phyloP scores from a whole-genome alignment of 257 asterid species.

The Sherardia arvensis region DNA sequence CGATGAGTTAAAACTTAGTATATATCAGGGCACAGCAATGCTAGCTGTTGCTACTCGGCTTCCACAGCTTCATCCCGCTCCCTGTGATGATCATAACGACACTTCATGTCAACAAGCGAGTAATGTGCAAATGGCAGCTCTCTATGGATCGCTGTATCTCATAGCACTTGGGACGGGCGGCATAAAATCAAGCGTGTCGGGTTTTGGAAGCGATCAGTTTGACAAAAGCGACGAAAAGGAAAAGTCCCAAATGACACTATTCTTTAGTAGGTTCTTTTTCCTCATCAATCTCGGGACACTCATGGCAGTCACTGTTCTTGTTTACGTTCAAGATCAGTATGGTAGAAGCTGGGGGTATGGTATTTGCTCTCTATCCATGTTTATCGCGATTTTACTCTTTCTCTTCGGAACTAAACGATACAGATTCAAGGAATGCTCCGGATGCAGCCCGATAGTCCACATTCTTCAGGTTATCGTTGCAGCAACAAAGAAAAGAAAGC shows the following conservation, averaged over 20 bases:
- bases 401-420: slow-evolving; percentile 23
- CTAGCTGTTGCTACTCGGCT: not conserved
- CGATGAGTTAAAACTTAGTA: not conserved
- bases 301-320: slow-evolving; percentile 35
- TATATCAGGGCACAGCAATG: slow-evolving; percentile 6
- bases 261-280: slow-evolving; percentile 41
- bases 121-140: slow-evolving; percentile 24
- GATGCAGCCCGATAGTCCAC: slow-evolving; percentile 22
- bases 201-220: slow-evolving; percentile 22
- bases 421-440: slow-evolving; percentile 28
- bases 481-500: slow-evolving; percentile 28
- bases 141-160: slow-evolving; percentile 20
- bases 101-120: slow-evolving; percentile 26
- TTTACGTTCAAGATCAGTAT: slow-evolving; percentile 33
- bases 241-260: slow-evolving; percentile 23
- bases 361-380: slow-evolving; percentile 31
- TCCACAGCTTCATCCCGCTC: slow-evolving; percentile 2
- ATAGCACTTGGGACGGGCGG: slow-evolving; percentile 39
- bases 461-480: slow-evolving; percentile 20
- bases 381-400: slow-evolving; percentile 26
- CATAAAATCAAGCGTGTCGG: slow-evolving; percentile 27
- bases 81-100: not conserved
- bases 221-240: slow-evolving; percentile 17
- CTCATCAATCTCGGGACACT: slow-evolving; percentile 32
- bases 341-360: slow-evolving; percentile 36